Percentiles rank a stretch among this genome's conserved stretches.
Evolutionary conservation across 805 yeast species (phyloP).

Genomic region (Wickerhamiella sergipiensis): DNA sequence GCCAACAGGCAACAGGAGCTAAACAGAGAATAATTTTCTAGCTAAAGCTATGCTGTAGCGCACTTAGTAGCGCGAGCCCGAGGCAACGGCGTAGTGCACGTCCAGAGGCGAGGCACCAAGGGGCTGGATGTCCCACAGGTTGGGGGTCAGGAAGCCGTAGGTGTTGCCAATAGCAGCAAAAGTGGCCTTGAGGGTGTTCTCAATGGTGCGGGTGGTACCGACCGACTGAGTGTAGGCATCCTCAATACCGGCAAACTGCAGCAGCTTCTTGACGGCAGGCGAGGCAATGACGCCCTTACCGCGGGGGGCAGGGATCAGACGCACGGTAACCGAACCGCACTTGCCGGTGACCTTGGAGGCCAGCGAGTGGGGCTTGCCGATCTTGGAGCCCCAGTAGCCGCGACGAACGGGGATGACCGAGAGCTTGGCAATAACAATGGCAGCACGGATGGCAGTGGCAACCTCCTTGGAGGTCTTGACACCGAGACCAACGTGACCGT

Average conservation of each 20-base stretch:
- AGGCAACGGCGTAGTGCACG: constrained; percentile 41
- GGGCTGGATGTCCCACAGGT: constrained; percentile 86
- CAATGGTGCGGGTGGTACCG: constrained; percentile 98
- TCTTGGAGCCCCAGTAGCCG: constrained; percentile 99
- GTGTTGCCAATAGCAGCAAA: constrained; percentile 99
- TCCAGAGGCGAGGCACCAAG: constrained; percentile 90
- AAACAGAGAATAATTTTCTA: not conserved
- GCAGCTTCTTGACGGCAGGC: constrained; percentile 97
- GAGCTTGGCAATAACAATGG: constrained; percentile 97
- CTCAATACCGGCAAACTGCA: constrained; percentile 99
- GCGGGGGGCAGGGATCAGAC: constrained; percentile 99
- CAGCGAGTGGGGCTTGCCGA: constrained; percentile 99
- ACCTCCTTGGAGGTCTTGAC: constrained; percentile 99
- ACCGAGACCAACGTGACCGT: constrained; percentile 99
- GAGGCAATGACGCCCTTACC: constrained; percentile 99
- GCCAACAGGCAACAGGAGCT: no score
- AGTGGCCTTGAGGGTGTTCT: constrained; percentile 99
- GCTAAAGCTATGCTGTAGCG: constrained; percentile 8
- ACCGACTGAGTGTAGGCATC: constrained; percentile 98
- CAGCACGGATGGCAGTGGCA: constrained; percentile 99
- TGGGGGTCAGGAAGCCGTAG: constrained; percentile 99
- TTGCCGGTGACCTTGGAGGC: constrained; percentile 97
- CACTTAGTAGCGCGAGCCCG: constrained; percentile 21
- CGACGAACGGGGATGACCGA: constrained; percentile 99
- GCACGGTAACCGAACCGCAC: constrained; percentile 98